These are phyloP conservation scores for Colletotrichum simmondsii DNA, from an alignment of 2,329 filamentous ascomycete species.

Conservation along the genomic window DNA sequence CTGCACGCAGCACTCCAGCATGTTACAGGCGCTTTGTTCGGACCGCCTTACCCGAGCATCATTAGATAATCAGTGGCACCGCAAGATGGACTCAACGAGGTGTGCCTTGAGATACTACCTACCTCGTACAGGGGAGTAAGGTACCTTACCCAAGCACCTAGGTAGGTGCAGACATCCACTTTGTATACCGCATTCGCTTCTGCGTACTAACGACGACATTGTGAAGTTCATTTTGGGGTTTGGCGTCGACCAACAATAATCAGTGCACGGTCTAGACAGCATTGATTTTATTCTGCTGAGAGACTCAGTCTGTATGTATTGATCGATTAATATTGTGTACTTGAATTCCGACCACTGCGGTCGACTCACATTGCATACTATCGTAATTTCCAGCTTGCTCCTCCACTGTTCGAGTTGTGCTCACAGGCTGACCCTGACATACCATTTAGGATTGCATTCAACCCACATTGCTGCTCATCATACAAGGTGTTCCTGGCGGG, in stretches of 20 bases:
- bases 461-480: conserved; percentile 48
- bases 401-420: not conserved
- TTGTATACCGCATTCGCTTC: not conserved
- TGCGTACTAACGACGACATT: not conserved
- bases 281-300: not conserved
- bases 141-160: too few species aligned
- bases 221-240: not conserved
- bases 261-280: not conserved
- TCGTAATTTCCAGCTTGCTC: not conserved
- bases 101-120: not conserved
- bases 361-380: not conserved
- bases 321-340: not conserved
- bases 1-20: not conserved
- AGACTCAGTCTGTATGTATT: not conserved
- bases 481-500: not conserved
- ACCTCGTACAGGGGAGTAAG: not conserved
- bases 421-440: not conserved
- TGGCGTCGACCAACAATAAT: not conserved
- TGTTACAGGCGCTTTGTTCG: not conserved
- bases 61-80: not conserved
- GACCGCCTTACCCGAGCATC: not conserved
- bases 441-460: not conserved
- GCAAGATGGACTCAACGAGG: too few species aligned
- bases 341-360: not conserved
- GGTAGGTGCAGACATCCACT: not conserved